These are phyloP conservation scores for Phytophthora cactorum DNA, from an alignment of 352 stramenopile genomes.

Conservation along the genomic window DNA sequence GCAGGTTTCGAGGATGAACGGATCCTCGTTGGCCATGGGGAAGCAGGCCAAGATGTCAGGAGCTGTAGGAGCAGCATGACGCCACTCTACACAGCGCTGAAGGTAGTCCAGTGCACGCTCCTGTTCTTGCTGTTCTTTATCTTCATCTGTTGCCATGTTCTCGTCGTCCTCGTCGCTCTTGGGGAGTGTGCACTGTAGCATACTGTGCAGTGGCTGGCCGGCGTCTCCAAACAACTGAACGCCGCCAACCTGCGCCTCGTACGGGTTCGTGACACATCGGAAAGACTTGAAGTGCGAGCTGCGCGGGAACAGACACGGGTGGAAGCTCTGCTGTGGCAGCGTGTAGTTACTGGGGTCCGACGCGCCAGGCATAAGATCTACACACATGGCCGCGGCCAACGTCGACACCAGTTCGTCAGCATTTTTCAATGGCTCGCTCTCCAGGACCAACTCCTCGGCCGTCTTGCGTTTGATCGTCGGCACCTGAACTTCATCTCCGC, in stretches of 20 bases:
- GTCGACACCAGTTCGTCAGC: constrained; percentile 78
- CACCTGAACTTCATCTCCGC: constrained; percentile 27
- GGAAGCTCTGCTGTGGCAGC: constrained; percentile 95
- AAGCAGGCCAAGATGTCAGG: constrained; percentile 93
- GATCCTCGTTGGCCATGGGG: constrained; percentile 90
- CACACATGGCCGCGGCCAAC: constrained; percentile 80
- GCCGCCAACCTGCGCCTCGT: constrained; percentile 74
- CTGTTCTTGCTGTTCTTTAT: constrained; percentile 26
- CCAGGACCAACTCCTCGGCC: constrained; percentile 43
- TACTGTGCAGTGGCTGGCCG: constrained; percentile 88
- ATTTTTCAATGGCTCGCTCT: constrained; percentile 67
- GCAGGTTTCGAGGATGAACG: constrained; percentile 90
- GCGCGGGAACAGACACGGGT: constrained; percentile 92
- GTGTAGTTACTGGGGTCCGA: constrained; percentile 90
- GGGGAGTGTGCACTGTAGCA: constrained; percentile 68
- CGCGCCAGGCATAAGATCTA: constrained; percentile 92
- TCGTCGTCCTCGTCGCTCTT: constrained; percentile 37
- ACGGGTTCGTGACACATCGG: constrained; percentile 94
- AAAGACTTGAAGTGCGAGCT: constrained; percentile 81
- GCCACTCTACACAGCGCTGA: constrained; percentile 86
- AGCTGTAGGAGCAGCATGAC: constrained; percentile 93
- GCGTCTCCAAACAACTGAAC: constrained; percentile 85
- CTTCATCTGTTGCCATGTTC: constrained; percentile 29
- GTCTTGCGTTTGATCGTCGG: constrained; percentile 56
- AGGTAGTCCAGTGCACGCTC: constrained; percentile 57